A percentile compares a stretch with the other conserved stretches of the same genome.
These are phyloP conservation scores for Penicillium thymicola DNA, from an alignment of 2,329 filamentous ascomycete species.

Conservation along the genomic window DNA sequence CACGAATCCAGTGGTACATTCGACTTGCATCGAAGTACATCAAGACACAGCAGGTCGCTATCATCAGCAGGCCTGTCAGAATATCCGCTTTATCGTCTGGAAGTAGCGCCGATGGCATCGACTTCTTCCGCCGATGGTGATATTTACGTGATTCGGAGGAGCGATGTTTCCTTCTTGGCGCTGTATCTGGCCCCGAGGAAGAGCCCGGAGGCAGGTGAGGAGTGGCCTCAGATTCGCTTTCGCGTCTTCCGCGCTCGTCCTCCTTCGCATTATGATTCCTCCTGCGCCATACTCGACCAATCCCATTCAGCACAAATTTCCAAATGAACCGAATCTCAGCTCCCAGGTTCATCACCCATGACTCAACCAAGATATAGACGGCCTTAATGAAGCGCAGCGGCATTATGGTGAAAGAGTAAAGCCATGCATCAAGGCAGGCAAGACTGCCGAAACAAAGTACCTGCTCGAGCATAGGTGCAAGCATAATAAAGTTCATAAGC, in stretches of 20 bases:
- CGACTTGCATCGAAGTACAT: conserved; percentile 92
- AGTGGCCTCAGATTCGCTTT: conserved; percentile 21
- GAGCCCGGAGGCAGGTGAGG: conserved; percentile 15
- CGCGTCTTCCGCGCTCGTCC: conserved; percentile 13
- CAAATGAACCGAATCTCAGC: conserved; percentile 71
- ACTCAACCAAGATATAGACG: conserved; percentile 68
- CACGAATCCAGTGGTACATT: conserved; percentile 97
- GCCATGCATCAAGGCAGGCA: conserved; percentile 91
- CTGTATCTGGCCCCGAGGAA: conserved; percentile 15
- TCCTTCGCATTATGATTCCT: conserved; percentile 32
- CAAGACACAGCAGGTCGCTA: conserved; percentile 77
- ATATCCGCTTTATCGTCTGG: conserved; percentile 94
- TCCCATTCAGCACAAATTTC: conserved; percentile 73
- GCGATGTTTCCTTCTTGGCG: conserved; percentile 27
- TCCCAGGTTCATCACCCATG: conserved; percentile 70
- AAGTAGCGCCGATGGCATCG: conserved; percentile 77
- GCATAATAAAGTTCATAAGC: conserved; percentile 78
- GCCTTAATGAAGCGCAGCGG: conserved; percentile 85
- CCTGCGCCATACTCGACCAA: conserved; percentile 74
- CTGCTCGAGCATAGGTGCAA: conserved; percentile 78
- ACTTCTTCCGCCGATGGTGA: conserved; percentile 69
- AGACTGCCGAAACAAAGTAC: conserved; percentile 83
- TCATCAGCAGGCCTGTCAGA: conserved; percentile 82
- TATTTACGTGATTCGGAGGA: conserved; percentile 43
- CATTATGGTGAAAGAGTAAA: conserved; percentile 93